Conservation (phyloP, 257 asterid genomes). For the Plantago ovata region DNA sequence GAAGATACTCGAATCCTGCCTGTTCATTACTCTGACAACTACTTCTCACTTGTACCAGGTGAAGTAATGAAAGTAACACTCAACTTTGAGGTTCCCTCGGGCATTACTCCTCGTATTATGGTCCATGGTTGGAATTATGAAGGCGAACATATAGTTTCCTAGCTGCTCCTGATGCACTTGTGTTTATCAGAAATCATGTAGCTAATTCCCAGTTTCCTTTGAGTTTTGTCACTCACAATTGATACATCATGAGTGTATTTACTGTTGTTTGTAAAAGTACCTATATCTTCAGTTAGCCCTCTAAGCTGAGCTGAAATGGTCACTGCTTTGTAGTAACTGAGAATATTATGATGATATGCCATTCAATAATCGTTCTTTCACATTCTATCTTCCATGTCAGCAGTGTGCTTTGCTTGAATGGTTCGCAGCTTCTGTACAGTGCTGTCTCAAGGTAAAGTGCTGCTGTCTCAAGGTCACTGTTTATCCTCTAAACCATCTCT, state of each 20-base stretch:
- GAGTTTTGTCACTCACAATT: not conserved
- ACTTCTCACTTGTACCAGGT: conserved; percentile 89
- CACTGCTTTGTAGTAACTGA: too few species aligned
- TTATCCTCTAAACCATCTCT: conserved; percentile 16
- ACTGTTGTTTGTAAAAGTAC: not conserved
- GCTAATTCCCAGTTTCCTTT: not conserved
- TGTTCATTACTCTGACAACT: conserved; percentile 91
- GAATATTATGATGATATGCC: too few species aligned
- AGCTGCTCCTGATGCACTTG: conserved; percentile 15
- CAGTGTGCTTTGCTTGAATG: too few species aligned
- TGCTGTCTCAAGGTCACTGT: too few species aligned
- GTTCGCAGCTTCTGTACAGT: too few species aligned
- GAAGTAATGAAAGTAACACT: conserved; percentile 61
- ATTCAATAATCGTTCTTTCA: too few species aligned
- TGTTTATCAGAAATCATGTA: not conserved
- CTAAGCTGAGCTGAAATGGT: too few species aligned
- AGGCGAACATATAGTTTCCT: conserved; percentile 33
- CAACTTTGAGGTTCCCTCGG: conserved; percentile 69
- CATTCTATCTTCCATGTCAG: too few species aligned
- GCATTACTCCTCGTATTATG: conserved; percentile 49
- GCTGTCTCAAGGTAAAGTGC: too few species aligned
- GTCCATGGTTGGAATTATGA: conserved; percentile 72
- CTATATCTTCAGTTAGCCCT: not conserved
- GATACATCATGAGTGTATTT: not conserved
- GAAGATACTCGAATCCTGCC: conserved; percentile 81